phyloP scores from a whole-genome alignment of 192 early-diverging fungal genomes.

The Mortierella alpina region DNA sequence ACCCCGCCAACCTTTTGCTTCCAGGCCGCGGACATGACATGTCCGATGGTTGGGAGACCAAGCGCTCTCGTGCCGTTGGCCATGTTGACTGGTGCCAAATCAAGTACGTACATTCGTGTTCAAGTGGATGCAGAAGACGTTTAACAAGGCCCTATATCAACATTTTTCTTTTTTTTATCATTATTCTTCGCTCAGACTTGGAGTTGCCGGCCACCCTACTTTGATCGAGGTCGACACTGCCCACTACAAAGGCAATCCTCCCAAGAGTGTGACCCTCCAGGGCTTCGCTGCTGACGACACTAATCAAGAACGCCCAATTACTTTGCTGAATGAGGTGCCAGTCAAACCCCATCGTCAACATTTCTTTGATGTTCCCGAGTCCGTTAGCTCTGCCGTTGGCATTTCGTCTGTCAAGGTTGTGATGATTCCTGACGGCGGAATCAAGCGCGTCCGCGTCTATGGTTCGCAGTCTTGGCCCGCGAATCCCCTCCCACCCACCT shows the following conservation, averaged over 20 bases:
- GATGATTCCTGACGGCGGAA: constrained; percentile 81
- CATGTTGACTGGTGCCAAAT: constrained; percentile 74
- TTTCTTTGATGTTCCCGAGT: constrained; percentile 66
- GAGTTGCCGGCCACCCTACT: constrained; percentile 73
- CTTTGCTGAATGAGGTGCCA: constrained; percentile 24
- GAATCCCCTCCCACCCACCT: constrained; percentile 4
- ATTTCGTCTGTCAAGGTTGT: constrained; percentile 64
- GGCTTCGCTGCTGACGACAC: constrained; percentile 45
- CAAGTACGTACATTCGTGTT: constrained; percentile 3
- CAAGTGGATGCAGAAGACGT: too few species aligned
- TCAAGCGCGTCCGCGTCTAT: constrained; percentile 86
- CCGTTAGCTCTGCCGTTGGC: constrained; percentile 39
- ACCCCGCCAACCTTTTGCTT: constrained; percentile 80
- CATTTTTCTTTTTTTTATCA: neutral
- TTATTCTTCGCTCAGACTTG: constrained; percentile 72
- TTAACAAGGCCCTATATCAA: neutral
- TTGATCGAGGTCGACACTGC: constrained; percentile 86
- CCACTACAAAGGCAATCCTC: constrained; percentile 92
- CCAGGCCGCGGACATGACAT: constrained; percentile 82
- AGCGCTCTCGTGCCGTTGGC: constrained; percentile 77
- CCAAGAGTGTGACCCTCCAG: constrained; percentile 77
- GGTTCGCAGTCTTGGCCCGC: constrained; percentile 63
- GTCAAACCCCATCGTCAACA: constrained; percentile 74
- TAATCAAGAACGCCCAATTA: constrained; percentile 22
- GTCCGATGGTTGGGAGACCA: constrained; percentile 95